A percentile compares a stretch with the other conserved stretches of the same genome.
phyloP scores from a whole-genome alignment of 805 yeast genomes.

The Blastobotrys chiropterorum region DNA sequence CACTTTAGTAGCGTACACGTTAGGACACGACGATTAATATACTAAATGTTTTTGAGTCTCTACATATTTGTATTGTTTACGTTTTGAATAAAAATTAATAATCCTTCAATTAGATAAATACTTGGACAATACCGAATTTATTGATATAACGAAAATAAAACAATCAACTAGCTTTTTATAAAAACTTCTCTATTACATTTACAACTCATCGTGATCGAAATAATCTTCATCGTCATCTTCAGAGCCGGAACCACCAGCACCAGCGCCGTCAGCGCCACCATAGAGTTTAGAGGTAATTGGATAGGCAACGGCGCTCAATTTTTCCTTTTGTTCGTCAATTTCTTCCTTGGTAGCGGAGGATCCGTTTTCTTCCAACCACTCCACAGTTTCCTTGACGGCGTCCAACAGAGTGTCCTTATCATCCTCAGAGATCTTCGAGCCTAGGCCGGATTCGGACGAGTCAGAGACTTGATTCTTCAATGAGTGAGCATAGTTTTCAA shows the following conservation, averaged over 20 bases:
- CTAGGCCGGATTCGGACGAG: constrained; percentile 51
- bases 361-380: constrained; percentile 81
- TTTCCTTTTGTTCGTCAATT: constrained; percentile 83
- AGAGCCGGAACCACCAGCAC: constrained; percentile 38
- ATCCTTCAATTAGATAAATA: background rate
- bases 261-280: constrained; percentile 47
- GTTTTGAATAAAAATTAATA: too few relatives aligned
- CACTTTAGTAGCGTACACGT: constrained; percentile 58
- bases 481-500: constrained; percentile 83
- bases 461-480: constrained; percentile 63
- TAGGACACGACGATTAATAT: constrained; percentile 20
- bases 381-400: constrained; percentile 79
- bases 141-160: background rate
- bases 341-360: constrained; percentile 89
- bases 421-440: constrained; percentile 76
- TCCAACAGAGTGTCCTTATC: constrained; percentile 86
- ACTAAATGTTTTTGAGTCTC: too few relatives aligned
- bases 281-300: constrained; percentile 90
- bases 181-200: constrained; percentile 6
- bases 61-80: too few relatives aligned
- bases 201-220: constrained; percentile 61
- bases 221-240: constrained; percentile 47
- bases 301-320: constrained; percentile 73
- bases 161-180: background rate
- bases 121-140: background rate